These are phyloP conservation scores for Aspergillus pseudonomiae DNA, from an alignment of 2,329 filamentous ascomycete species.

Conservation along the genomic window DNA sequence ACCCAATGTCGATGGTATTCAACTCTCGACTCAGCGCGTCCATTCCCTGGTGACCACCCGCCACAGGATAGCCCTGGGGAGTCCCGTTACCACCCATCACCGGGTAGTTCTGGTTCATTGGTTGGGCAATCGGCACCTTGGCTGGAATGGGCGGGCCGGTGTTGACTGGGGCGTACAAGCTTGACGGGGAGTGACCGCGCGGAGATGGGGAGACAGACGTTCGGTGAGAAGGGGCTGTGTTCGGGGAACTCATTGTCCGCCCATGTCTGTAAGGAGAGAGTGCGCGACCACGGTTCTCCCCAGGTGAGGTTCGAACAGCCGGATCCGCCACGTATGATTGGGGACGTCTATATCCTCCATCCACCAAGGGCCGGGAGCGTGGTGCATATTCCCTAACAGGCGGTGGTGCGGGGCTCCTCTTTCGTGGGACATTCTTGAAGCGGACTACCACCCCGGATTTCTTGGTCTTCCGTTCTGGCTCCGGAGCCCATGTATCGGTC, in stretches of 20 bases:
- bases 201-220: conserved; percentile 36
- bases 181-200: conserved; percentile 28
- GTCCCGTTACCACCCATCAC: conserved; percentile 28
- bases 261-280: conserved; percentile 23
- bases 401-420: conserved; percentile 29
- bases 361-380: conserved; percentile 2
- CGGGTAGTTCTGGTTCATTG: conserved; percentile 32
- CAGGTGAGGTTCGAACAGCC: conserved; percentile 3
- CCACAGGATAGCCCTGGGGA: conserved; percentile 31
- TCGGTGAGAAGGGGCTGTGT: conserved; percentile 26
- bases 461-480: conserved; percentile 61
- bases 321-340: conserved; percentile 13
- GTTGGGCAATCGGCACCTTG: conserved; percentile 45
- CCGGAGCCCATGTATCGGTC: conserved; percentile 67
- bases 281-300: conserved; percentile 25
- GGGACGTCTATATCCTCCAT: conserved; percentile 12
- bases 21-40: conserved; percentile 62
- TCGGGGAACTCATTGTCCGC: conserved; percentile 29
- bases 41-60: conserved; percentile 36
- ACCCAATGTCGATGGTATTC: conserved; percentile 54
- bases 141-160: conserved; percentile 45
- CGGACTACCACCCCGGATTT: conserved; percentile 53
- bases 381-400: conserved; percentile 12
- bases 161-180: conserved; percentile 34
- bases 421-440: conserved; percentile 44